Evolutionary conservation across 352 stramenopile species (phyloP).

Genomic region (Blastocystis sp.): DNA sequence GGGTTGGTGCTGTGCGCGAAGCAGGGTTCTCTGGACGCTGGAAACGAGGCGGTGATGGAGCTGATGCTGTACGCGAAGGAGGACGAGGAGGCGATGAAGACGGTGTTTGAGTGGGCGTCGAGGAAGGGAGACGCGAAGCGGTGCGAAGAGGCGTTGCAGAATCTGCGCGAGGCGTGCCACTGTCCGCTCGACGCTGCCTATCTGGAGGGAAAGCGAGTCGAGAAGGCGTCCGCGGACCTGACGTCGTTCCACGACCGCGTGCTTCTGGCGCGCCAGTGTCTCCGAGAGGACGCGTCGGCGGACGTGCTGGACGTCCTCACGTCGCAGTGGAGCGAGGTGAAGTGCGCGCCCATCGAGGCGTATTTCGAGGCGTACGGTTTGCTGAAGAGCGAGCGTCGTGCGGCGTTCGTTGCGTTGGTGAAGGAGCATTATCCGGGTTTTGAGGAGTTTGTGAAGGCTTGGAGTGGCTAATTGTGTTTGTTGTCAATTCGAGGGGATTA

Average conservation of each 20-base stretch:
- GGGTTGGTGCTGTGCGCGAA: not conserved
- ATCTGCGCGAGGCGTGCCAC: not conserved
- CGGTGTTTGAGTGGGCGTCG: constrained; percentile 9
- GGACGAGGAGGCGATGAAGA: constrained; percentile 26
- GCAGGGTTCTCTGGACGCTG: not conserved
- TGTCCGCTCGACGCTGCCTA: not conserved
- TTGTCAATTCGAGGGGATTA: not conserved
- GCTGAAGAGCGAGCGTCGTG: not conserved
- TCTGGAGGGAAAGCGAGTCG: not conserved
- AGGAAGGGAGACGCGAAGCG: not conserved
- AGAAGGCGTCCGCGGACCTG: not conserved
- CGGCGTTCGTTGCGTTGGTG: not conserved
- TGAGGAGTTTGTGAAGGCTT: not conserved
- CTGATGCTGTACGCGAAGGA: constrained; percentile 52
- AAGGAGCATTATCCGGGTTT: not conserved
- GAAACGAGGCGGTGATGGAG: not conserved
- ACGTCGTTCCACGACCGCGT: not conserved
- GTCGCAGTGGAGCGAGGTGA: not conserved
- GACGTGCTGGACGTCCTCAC: not conserved
- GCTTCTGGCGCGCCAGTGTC: not conserved
- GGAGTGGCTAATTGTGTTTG: not conserved
- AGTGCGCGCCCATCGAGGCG: not conserved
- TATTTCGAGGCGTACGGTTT: not conserved
- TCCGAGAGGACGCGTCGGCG: not conserved
- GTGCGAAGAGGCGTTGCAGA: not conserved